phyloP scores from a whole-genome alignment of 148 eudicot species.

The Chenopodium album region DNA sequence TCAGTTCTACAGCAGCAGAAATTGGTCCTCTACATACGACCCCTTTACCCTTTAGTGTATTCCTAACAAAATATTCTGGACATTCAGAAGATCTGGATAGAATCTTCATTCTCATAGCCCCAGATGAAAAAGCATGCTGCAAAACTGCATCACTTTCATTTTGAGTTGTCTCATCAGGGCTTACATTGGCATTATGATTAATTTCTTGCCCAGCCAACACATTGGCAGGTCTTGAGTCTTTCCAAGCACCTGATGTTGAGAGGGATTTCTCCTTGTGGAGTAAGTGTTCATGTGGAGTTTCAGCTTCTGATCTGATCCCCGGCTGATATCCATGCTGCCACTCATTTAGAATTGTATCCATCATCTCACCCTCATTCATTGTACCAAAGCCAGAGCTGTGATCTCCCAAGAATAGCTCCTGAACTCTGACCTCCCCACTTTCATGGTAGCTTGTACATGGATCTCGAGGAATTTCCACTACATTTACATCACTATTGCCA shows the following conservation, averaged over 20 bases:
- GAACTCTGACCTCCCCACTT: constrained; percentile 51
- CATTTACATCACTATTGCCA: constrained; percentile 30
- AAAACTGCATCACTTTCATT: constrained; percentile 32
- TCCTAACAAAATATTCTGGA: constrained; percentile 72
- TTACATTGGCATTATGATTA: constrained; percentile 22
- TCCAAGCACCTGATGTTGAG: constrained; percentile 30
- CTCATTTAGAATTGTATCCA: constrained; percentile 37
- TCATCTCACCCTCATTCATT: constrained; percentile 38
- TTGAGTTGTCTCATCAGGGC: constrained; percentile 24
- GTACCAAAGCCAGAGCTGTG: constrained; percentile 35
- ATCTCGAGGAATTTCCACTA: constrained; percentile 35
- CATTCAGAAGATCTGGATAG: constrained; percentile 71
- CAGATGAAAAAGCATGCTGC: constrained; percentile 38
- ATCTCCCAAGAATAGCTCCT: constrained; percentile 59
- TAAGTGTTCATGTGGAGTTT: constrained; percentile 27
- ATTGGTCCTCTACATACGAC: constrained; percentile 49
- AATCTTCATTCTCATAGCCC: constrained; percentile 68
- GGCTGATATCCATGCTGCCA: constrained; percentile 46
- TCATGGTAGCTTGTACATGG: constrained; percentile 42
- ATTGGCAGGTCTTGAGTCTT: constrained; percentile 36
- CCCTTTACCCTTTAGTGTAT: constrained; percentile 75
- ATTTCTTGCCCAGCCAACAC: constrained; percentile 32
- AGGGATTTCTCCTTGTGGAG: constrained; percentile 32
- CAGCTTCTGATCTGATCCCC: constrained; percentile 37
- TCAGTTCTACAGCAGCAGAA: constrained; percentile 29